A percentile compares a stretch with the other conserved stretches of the same genome.
Evolutionary conservation across 345 rosid species (phyloP).

Genomic region (Heritiera littoralis): DNA sequence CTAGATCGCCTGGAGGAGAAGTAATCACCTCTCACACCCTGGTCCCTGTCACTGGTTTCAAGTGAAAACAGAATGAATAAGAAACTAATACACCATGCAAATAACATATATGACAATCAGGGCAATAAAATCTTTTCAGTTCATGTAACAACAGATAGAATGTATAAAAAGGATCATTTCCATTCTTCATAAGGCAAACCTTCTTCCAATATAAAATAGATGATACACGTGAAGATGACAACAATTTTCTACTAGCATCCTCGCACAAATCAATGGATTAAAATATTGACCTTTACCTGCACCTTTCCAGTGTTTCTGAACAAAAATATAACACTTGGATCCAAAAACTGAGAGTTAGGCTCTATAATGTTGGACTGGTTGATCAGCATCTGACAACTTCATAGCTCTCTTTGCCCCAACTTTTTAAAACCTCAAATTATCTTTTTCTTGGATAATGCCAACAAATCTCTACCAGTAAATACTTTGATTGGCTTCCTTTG

Average conservation of each 20-base stretch:
- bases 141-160: conserved; percentile 2
- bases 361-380: conserved; percentile 48
- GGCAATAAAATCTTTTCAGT: conserved; percentile 1
- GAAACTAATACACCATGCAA: conserved; percentile 15
- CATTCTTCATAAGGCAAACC: conserved; percentile 12
- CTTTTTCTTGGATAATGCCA: conserved; percentile 52
- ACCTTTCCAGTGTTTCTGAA: conserved; percentile 51
- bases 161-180: neutral
- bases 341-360: conserved; percentile 51
- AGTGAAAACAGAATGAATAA: neutral
- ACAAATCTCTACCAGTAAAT: conserved; percentile 60
- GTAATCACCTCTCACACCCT: conserved; percentile 22
- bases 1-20: conserved; percentile 55
- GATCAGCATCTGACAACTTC: conserved; percentile 64
- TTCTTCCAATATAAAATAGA: conserved; percentile 8
- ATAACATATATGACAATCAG: neutral
- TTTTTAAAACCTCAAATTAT: conserved; percentile 54
- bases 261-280: conserved; percentile 38
- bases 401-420: conserved; percentile 68
- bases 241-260: conserved; percentile 28
- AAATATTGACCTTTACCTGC: conserved; percentile 56
- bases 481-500: conserved; percentile 68
- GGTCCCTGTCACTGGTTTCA: conserved; percentile 41
- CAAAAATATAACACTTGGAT: conserved; percentile 50
- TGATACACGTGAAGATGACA: neutral